Base-by-base conservation (phyloP, 306 rosid species). In the Alnus glutinosa region DNA sequence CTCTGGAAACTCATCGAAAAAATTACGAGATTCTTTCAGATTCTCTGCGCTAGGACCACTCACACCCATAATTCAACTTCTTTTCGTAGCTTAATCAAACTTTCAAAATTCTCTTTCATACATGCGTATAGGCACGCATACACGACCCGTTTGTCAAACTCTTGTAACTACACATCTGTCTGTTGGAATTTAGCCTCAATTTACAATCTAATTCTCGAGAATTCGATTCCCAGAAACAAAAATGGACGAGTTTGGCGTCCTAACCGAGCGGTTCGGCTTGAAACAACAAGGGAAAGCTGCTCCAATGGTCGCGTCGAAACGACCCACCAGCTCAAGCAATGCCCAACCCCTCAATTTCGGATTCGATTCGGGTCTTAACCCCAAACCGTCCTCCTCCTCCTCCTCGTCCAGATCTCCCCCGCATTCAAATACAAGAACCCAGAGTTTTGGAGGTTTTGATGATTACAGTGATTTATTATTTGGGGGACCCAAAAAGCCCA, bases 201-300 rank as follows among this genome's bases (percentile, higher is more conserved):
- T 66, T 66, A 6, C 30, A 39, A 39, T 18, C 36, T 70, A 37
- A 18, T 54, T 84, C 69, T 78, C 62, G 5, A 49, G 42, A 34
- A 50, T 59, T 52, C 44, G 61, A 19, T 36, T 70, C 57, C 46
- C 55, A 23, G 3, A 3, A 28, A 10, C 4, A 28, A 77, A 71
- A 36, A 95, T 95, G 99, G 99, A 95, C 84, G 91, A 95, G 76
- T 95, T 95, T 46, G 98, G 96, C 8, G 97, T 95, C 39, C 83
- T 95, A 19, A 95, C 99, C 4, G 89, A 91, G 79, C 76, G 87
- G 55, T 90, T 50, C 66, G 99, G 98, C 16, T 83, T 94, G 89
- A 94, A 90, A 66, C 96, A 94, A 7, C 98, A 92, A 77, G 98
- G 97, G 9, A 92, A 90, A 84, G 72, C 90, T 66, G 97, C 96